Base-by-base conservation (phyloP, 1,139 yeast species). In the Trichomonascaceae sp. region DNA sequence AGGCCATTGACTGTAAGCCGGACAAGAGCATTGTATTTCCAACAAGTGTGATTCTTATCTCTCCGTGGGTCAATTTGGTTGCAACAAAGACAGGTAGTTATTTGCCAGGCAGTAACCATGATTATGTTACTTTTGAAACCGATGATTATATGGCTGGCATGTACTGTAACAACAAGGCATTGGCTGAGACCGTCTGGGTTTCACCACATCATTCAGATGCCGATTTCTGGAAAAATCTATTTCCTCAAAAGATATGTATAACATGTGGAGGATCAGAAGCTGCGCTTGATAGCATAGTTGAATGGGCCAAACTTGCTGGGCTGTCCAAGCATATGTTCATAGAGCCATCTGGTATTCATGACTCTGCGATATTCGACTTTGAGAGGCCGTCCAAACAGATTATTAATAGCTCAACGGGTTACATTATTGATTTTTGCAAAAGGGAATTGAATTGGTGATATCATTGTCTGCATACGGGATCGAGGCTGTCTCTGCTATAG, bases 51-150 rank as follows among this genome's bases (percentile, higher is more conserved):
- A 58, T 74, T 1, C 62, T 75, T 39, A 60, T 74, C 9, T 74
- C 79, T 19, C 80, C 81, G 3, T 77, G 81, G 80, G 68, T 72
- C 18, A 67, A 73, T 54, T 70, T 76, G 2, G 51, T 41, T 24
- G 51, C 54, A 4, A 30, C 41, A 43, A 32, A 47, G n/a, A 43
- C 36, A 7, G 51, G 54, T n/a, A 47, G 51, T 8, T 51, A 51
- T 38, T 22, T 15, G 12, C 22, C 49, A 8, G 43, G 27, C 18
- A 48, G 43, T 20, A 12, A 12, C 12, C 20, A 47, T n/a, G 54
- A 51, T 32, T 48, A 48, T 48, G 50, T 48, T 7, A 39, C 45
- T 19, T 48, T 19, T 24, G 50, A 48, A 22, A 39, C 50, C 10
- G 50, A 48, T 38, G 18, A 39, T 15, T 48, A 48, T 32, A 48